These are phyloP conservation scores for Talaromyces albobiverticillius DNA, from an alignment of 2,329 filamentous ascomycete genomes.

Conservation along the genomic window DNA sequence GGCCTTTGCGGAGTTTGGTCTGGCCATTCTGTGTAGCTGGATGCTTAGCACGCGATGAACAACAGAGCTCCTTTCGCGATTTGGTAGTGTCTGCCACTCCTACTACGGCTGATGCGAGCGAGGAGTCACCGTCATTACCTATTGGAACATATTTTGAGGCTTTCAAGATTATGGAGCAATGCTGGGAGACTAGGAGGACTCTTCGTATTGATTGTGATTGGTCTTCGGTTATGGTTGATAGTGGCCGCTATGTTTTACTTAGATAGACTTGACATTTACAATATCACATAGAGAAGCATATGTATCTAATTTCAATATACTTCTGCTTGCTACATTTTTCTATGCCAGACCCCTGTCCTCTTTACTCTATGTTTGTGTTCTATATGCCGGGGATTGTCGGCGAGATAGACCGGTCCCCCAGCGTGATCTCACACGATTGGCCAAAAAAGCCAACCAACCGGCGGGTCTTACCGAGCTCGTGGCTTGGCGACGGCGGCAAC, in stretches of 20 bases:
- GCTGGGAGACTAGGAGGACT: background rate
- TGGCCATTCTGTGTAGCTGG: background rate
- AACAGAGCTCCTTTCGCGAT: background rate
- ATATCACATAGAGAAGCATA: too few species aligned
- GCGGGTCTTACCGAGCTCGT: too few species aligned
- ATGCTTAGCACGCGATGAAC: background rate
- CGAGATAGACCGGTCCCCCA: too few species aligned
- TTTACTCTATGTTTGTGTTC: too few species aligned
- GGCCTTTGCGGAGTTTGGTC: background rate
- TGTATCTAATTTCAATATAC: too few species aligned
- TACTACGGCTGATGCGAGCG: background rate
- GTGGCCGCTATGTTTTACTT: background rate
- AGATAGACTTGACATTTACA: too few species aligned
- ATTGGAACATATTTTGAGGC: background rate
- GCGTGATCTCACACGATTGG: too few species aligned
- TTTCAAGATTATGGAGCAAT: conserved; percentile 1
- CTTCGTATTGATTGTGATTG: conserved; percentile 1
- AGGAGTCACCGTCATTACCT: background rate
- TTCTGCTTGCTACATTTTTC: too few species aligned
- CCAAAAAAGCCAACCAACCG: too few species aligned
- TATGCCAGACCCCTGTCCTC: too few species aligned
- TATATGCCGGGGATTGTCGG: too few species aligned
- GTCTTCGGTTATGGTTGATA: background rate
- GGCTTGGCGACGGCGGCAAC: background rate
- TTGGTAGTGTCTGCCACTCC: background rate